phyloP scores from a whole-genome alignment of 164 flowering plant species.

The Liquidambar formosana region DNA sequence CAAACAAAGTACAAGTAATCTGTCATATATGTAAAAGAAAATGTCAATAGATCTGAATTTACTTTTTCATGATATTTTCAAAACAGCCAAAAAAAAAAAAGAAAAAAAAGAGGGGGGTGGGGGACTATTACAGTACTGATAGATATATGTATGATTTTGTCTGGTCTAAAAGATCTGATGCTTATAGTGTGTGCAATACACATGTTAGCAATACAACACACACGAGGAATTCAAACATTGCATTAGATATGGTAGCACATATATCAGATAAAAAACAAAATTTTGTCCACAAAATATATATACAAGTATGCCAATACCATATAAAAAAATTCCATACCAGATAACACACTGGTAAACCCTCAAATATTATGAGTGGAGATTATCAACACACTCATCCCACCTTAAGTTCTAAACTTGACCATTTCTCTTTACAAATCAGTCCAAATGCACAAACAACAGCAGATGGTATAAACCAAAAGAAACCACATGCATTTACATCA shows the following conservation, averaged over 20 bases:
- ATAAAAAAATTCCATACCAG: too few relatives aligned
- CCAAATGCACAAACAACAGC: too few relatives aligned
- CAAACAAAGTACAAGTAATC: slow-evolving; percentile 75
- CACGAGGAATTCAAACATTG: background rate
- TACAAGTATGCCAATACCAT: background rate
- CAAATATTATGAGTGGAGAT: too few relatives aligned
- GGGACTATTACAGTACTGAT: background rate
- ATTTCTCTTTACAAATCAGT: too few relatives aligned
- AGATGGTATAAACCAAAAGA: too few relatives aligned
- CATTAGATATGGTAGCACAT: background rate
- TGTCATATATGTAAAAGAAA: slow-evolving; percentile 25
- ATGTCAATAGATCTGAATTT: background rate
- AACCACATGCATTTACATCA: too few relatives aligned
- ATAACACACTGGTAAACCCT: too few relatives aligned
- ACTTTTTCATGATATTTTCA: background rate
- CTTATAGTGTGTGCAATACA: background rate
- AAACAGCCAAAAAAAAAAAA: too few relatives aligned
- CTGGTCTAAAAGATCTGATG: background rate
- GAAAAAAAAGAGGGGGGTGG: background rate
- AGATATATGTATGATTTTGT: background rate
- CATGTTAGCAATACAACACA: background rate
- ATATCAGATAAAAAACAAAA: background rate
- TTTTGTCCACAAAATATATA: background rate
- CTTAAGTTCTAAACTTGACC: too few relatives aligned
- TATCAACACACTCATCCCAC: too few relatives aligned